These are phyloP conservation scores for Vitis rotundifolia DNA, from an alignment of 164 flowering plant genomes.

Conservation along the genomic window DNA sequence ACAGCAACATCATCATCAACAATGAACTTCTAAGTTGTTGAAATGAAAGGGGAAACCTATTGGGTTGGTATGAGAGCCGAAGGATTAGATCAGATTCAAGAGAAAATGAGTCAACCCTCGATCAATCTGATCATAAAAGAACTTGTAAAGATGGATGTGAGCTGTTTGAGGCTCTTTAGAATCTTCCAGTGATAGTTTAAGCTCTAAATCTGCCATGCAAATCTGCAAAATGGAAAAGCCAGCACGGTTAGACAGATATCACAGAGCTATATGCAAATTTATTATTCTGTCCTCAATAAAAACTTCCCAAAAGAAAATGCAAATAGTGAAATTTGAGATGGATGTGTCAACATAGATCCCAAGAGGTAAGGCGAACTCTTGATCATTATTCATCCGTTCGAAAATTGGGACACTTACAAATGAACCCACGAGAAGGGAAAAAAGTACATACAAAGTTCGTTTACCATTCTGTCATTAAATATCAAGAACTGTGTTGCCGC, in stretches of 20 bases:
- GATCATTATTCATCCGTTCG: no score
- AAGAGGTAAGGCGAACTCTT: no score
- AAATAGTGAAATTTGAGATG: no score
- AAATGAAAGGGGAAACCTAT: slow-evolving; percentile 47
- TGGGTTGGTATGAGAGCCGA: slow-evolving; percentile 75
- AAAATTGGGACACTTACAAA: no score
- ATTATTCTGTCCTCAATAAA: no score
- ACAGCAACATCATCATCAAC: background rate
- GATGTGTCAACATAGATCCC: no score
- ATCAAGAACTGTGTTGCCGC: slow-evolving; percentile 41
- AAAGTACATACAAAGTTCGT: background rate
- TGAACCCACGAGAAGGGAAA: background rate
- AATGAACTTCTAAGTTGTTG: no score
- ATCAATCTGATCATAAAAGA: slow-evolving; percentile 97
- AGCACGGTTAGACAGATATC: no score
- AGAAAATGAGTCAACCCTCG: slow-evolving; percentile 91
- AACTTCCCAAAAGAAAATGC: no score
- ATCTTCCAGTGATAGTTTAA: slow-evolving; percentile 61
- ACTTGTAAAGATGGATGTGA: slow-evolving; percentile 85
- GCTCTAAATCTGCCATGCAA: slow-evolving; percentile 79
- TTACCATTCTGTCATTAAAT: slow-evolving; percentile 60
- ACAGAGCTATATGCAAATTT: no score
- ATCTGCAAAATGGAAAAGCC: slow-evolving; percentile 49
- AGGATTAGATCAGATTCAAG: slow-evolving; percentile 62
- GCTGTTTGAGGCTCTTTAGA: slow-evolving; percentile 85